Conservation (phyloP, 805 yeast species). For the Candida parachauliodes region DNA sequence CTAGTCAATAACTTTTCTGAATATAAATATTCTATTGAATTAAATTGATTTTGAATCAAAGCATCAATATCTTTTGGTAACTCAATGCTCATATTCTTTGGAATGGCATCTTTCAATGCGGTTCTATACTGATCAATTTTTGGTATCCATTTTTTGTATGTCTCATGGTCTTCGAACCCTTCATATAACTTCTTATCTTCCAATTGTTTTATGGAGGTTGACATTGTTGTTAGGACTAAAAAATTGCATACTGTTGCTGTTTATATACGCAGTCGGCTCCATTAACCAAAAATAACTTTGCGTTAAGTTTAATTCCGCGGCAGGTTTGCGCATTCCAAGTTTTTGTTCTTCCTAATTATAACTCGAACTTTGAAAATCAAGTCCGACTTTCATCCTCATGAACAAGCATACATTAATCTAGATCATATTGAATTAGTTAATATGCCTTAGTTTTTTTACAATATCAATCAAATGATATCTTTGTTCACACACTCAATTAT, state of each 20-base stretch:
- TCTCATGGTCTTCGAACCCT: conserved; percentile 38
- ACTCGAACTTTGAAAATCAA: too few species aligned
- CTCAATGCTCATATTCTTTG: conserved; percentile 27
- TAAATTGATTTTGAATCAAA: conserved; percentile 31
- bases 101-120: conserved; percentile 26
- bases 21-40: conserved; percentile 33
- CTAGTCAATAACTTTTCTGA: conserved; percentile 30
- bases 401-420: too few species aligned
- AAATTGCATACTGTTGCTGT: not conserved
- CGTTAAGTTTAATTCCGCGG: too few species aligned
- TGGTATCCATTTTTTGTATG: conserved; percentile 44
- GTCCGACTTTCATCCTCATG: too few species aligned
- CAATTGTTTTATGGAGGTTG: not conserved
- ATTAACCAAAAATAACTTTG: too few species aligned
- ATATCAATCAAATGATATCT: too few species aligned
- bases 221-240: too few species aligned
- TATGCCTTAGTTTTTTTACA: too few species aligned
- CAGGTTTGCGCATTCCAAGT: too few species aligned
- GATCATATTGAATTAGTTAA: too few species aligned
- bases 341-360: too few species aligned
- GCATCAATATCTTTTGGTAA: conserved; percentile 31
- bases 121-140: conserved; percentile 38
- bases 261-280: not conserved
- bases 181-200: conserved; percentile 7
- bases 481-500: too few species aligned